phyloP scores from a whole-genome alignment of 1,284 basidiomycete species.

The Lentinus polychrous region DNA sequence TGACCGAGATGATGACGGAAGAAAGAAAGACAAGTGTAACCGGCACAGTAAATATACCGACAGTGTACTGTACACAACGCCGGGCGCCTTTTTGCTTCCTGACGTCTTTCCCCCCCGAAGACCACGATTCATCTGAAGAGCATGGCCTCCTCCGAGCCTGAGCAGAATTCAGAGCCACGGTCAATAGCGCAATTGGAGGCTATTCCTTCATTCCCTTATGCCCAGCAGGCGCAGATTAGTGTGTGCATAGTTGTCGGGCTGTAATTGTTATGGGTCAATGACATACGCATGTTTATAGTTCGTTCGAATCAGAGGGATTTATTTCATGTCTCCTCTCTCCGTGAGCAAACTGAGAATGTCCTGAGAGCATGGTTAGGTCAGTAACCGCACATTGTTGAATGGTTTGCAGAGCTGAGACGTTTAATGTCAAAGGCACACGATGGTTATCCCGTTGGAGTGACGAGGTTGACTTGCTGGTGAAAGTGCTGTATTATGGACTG shows the following conservation, averaged over 20 bases:
- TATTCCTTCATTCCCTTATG: constrained; percentile 54
- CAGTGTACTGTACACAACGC: too few relatives aligned
- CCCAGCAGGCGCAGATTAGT: constrained; percentile 85
- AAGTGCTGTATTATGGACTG: constrained; percentile 68
- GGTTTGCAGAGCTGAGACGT: constrained; percentile 1
- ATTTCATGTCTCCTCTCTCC: constrained; percentile 69
- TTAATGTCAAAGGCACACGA: constrained; percentile 57
- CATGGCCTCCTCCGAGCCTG: not conserved
- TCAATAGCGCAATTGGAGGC: not conserved
- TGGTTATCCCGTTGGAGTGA: constrained; percentile 80
- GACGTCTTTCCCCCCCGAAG: not conserved
- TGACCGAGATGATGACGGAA: not conserved
- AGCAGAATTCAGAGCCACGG: not conserved
- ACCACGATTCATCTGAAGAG: not conserved
- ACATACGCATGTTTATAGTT: constrained; percentile 39
- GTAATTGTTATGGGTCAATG: not conserved
- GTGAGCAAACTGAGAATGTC: constrained; percentile 71
- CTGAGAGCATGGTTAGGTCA: constrained; percentile 74
- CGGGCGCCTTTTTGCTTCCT: not conserved
- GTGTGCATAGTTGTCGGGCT: constrained; percentile 25
- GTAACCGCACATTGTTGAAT: constrained; percentile 16
- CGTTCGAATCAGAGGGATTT: constrained; percentile 82
- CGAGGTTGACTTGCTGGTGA: constrained; percentile 68
- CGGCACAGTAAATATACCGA: too few relatives aligned
- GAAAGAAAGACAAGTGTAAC: not conserved